phyloP scores from a whole-genome alignment of 176 grass and related monocot species.

The Elaeis guineensis region DNA sequence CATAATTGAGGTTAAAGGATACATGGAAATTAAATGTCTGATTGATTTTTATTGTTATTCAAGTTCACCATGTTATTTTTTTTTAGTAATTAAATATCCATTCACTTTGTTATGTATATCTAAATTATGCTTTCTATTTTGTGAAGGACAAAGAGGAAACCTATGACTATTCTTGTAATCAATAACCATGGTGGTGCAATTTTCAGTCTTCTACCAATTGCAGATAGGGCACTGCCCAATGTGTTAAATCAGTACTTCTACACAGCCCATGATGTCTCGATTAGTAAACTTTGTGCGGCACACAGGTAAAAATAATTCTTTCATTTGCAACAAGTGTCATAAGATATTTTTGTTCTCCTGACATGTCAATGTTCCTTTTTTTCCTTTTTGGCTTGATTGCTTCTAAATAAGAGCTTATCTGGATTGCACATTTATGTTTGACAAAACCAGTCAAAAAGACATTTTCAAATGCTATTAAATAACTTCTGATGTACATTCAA shows the following conservation, averaged over 20 bases:
- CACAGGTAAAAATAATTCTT: constrained; percentile 46
- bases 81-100: not conserved
- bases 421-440: too few species aligned
- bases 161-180: constrained; percentile 72
- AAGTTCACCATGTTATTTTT: too few species aligned
- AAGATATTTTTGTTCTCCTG: not conserved
- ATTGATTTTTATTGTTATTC: too few species aligned
- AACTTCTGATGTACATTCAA: too few species aligned
- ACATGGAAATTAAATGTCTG: too few species aligned
- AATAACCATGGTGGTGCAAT: constrained; percentile 99
- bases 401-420: too few species aligned
- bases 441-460: too few species aligned
- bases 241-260: constrained; percentile 89
- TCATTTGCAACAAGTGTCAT: not conserved
- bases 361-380: not conserved
- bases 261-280: constrained; percentile 72
- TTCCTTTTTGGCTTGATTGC: not conserved
- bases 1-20: too few species aligned
- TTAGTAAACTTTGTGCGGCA: constrained; percentile 73
- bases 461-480: too few species aligned
- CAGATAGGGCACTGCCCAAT: constrained; percentile 40
- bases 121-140: constrained; percentile 26
- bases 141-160: constrained; percentile 60
- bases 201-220: constrained; percentile 90
- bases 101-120: constrained; percentile 9